phyloP scores from a whole-genome alignment of 2,329 filamentous ascomycete species.

The Ophiostoma fasciatum region DNA sequence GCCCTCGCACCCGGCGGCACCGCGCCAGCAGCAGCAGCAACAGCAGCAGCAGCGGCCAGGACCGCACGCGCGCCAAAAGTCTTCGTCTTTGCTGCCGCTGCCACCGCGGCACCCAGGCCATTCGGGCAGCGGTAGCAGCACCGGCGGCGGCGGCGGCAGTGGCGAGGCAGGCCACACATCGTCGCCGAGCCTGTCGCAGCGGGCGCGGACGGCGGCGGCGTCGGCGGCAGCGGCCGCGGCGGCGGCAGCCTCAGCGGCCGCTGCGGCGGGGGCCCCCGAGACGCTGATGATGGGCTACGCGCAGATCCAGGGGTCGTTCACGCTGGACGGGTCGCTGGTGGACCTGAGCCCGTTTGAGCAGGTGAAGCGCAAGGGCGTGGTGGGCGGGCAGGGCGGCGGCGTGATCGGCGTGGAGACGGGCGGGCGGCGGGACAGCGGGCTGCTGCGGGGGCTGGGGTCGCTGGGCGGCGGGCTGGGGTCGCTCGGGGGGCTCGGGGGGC shows the following conservation, averaged over 20 bases:
- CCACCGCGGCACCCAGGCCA: constrained; percentile 5
- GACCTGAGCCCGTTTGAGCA: constrained; percentile 86
- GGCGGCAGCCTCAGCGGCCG: background rate
- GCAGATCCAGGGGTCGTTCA: constrained; percentile 85
- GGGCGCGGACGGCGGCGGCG: constrained; percentile 2
- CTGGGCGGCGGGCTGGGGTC: constrained; percentile 62
- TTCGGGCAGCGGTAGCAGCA: background rate
- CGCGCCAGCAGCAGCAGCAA: constrained; percentile 22
- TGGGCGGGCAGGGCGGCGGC: constrained; percentile 70
- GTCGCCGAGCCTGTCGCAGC: constrained; percentile 26
- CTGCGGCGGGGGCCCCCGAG: constrained; percentile 38
- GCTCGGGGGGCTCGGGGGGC: constrained; percentile 74
- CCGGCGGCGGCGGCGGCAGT: background rate
- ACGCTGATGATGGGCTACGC: constrained; percentile 96
- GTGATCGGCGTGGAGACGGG: constrained; percentile 63
- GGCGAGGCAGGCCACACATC: constrained; percentile 18
- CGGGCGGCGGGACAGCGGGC: constrained; percentile 55
- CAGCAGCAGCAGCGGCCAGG: constrained; percentile 15
- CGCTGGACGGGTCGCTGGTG: constrained; percentile 77
- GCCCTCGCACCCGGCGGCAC: constrained; percentile 24
- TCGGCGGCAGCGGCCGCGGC: too few relatives aligned
- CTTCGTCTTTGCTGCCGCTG: constrained; percentile 13
- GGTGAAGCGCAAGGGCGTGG: constrained; percentile 84
- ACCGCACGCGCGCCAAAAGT: constrained; percentile 30
- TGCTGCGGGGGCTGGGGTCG: constrained; percentile 54